Conservation (phyloP, 805 yeast species). For the Metschnikowia kunwiensis region DNA sequence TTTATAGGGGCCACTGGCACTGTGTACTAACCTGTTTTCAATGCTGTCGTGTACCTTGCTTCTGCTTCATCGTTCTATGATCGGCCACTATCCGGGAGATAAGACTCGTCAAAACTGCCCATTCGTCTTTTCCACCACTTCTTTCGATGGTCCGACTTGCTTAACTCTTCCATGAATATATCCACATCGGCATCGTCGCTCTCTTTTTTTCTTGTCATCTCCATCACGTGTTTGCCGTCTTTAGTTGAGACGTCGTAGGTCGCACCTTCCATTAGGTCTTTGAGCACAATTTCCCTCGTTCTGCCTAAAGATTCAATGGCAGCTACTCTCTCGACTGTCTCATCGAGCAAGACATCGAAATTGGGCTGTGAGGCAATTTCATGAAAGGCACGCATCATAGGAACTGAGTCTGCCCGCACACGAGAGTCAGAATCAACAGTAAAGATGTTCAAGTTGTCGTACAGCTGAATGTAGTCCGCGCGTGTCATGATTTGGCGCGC, state of each 20-base stretch:
- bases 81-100: slow-evolving; percentile 14
- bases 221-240: slow-evolving; percentile 12
- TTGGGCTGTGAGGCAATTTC: slow-evolving; percentile 72
- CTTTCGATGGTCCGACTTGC: slow-evolving; percentile 17
- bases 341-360: slow-evolving; percentile 61
- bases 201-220: slow-evolving; percentile 16
- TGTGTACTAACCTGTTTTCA: too few species aligned
- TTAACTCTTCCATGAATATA: slow-evolving; percentile 22
- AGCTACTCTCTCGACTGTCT: slow-evolving; percentile 63
- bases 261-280: slow-evolving; percentile 60
- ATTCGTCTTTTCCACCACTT: slow-evolving; percentile 51
- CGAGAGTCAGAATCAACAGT: slow-evolving; percentile 71
- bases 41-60: too few species aligned
- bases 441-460: slow-evolving; percentile 74
- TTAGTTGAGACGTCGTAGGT: slow-evolving; percentile 31
- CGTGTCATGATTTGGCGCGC: slow-evolving; percentile 84
- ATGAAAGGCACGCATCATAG: slow-evolving; percentile 87
- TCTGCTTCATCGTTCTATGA: too few species aligned
- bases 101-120: slow-evolving; percentile 30
- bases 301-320: slow-evolving; percentile 77
- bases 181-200: slow-evolving; percentile 26
- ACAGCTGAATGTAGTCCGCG: slow-evolving; percentile 71
- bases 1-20: too few species aligned
- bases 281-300: slow-evolving; percentile 70
- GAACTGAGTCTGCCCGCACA: slow-evolving; percentile 79